Evolutionary conservation across 805 yeast genomes (phyloP).

Genomic region (Candida dajiaensis): DNA sequence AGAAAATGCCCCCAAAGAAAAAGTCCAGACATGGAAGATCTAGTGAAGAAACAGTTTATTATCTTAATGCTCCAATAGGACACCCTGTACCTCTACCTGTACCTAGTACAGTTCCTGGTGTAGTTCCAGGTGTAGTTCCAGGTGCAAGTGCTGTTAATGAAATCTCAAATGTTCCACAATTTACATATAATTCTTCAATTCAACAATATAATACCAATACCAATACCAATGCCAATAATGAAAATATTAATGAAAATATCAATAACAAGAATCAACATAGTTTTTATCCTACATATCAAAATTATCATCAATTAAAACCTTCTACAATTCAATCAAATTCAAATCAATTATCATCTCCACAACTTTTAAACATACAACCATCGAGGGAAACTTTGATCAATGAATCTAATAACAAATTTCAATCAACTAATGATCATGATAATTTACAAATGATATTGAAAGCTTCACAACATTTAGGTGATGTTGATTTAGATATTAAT

Average conservation of each 20-base stretch:
- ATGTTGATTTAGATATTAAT: neutral
- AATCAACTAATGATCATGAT: too few relatives aligned
- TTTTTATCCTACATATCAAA: neutral
- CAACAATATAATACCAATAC: neutral
- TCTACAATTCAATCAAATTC: too few relatives aligned
- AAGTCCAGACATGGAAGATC: neutral
- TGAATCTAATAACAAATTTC: neutral
- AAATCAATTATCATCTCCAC: neutral
- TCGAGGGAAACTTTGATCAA: too few relatives aligned
- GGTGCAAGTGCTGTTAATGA: neutral
- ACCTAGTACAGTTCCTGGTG: too few relatives aligned
- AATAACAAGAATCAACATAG: neutral
- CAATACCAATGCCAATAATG: too few relatives aligned
- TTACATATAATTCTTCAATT: neutral
- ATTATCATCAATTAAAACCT: neutral
- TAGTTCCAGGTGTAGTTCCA: too few relatives aligned
- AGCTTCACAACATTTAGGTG: neutral
- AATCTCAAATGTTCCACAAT: neutral
- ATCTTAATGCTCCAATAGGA: neutral
- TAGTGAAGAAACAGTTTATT: neutral
- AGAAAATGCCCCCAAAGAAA: neutral
- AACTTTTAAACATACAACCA: too few relatives aligned
- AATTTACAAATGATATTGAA: neutral
- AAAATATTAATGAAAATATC: too few relatives aligned
- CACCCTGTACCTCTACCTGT: too few relatives aligned